phyloP scores from a whole-genome alignment of 352 stramenopile genomes.

The Blastocystis sp. region DNA sequence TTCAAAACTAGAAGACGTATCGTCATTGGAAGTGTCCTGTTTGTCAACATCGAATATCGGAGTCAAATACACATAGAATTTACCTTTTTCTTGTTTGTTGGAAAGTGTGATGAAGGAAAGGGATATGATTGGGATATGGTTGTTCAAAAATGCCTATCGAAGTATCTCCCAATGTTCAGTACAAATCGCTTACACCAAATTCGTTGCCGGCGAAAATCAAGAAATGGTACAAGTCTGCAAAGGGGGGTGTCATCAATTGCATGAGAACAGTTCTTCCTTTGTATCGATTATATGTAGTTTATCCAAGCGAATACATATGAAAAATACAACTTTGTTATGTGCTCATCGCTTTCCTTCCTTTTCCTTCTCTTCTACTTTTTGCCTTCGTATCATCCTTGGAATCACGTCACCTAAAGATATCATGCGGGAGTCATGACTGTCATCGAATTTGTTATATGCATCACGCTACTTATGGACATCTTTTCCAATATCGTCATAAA shows the following conservation, averaged over 20 bases:
- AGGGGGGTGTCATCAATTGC: neutral
- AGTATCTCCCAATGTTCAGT: neutral
- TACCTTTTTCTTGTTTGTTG: neutral
- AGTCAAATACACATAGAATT: neutral
- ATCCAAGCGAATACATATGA: neutral
- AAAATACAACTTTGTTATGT: constrained; percentile 9
- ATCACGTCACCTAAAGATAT: neutral
- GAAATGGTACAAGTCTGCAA: neutral
- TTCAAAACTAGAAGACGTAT: neutral
- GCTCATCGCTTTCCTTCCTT: neutral
- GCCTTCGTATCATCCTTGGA: neutral
- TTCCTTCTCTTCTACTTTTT: neutral
- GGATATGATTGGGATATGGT: neutral
- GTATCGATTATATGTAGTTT: neutral
- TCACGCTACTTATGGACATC: constrained; percentile 13
- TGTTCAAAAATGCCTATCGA: neutral
- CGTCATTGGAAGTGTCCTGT: constrained; percentile 43
- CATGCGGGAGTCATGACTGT: neutral
- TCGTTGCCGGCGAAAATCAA: neutral
- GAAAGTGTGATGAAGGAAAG: neutral
- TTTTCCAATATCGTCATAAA: constrained; percentile 23
- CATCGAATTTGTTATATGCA: neutral
- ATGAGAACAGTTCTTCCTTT: neutral
- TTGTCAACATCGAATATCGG: neutral
- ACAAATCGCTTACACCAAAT: neutral